Base-by-base conservation (phyloP, 768 basidiomycete genomes). In the Mycena maculata region DNA sequence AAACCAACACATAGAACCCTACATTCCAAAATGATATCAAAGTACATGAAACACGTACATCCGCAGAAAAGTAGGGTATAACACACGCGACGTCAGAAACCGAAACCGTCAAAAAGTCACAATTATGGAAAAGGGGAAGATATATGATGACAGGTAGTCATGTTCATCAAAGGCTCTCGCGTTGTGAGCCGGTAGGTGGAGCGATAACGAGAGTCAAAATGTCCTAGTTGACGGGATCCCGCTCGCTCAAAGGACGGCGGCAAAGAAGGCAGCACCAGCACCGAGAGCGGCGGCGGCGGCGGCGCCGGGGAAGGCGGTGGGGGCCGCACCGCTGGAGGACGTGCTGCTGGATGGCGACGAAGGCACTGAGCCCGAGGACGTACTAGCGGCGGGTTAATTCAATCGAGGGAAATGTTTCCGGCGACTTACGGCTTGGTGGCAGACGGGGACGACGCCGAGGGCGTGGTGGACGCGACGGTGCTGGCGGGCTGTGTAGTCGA, bases 141-240 rank as follows among this genome's bases (percentile, higher is more conserved):
- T 16, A 44, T 4, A 15, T 42, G n/a, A 23, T 30, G 60, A n/a
- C 27, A 28, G 27, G 10, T 22, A 41, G 31, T 49, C 53, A 60
- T 48, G 27, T 38, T 61, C 60, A 20, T 50, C 25, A 38, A 11
- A 13, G 23, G 48, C 55, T 64, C 63, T 58, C 48, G 55, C 20
- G 55, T 23, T 0, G 55, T 64, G 55, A 64, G 55, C 39, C 55
- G 55, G 63, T 64, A 64, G 13, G 63, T 64, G 18, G 47, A 55
- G 38, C 6, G 50, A 7, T 15, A 16, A 4, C 1, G 28, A 49
- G 33, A n/a, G 27, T 25, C 30, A 49, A 55, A 18, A 20, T 20
- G 31, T 23, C 11, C 15, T 10, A 52, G n/a, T 8, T 9, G 30
- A 13, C 0, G 50, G 36, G 16, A 38, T 9, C 10, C 16, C 16